These are phyloP conservation scores for Paramecium sexaurelia DNA, from an alignment of 73 alveolate genomes.

Conservation along the genomic window DNA sequence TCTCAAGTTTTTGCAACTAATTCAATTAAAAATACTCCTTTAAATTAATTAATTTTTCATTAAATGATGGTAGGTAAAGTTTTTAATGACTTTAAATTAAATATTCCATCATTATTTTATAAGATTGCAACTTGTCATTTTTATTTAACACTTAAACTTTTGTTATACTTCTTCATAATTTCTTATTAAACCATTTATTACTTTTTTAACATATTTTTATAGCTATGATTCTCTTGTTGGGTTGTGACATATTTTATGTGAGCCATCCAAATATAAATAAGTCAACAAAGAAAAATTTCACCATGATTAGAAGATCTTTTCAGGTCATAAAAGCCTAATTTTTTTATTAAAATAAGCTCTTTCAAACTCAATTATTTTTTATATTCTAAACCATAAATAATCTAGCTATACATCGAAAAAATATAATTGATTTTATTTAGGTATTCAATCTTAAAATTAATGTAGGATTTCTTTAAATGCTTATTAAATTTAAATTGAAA, in stretches of 20 bases:
- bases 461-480: background rate
- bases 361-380: background rate
- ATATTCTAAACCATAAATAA: slow-evolving; percentile 7
- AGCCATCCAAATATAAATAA: background rate
- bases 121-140: background rate
- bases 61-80: background rate
- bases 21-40: background rate
- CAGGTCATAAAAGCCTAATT: background rate
- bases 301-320: background rate
- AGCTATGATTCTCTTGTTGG: background rate
- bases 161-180: background rate
- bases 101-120: background rate
- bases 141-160: no score
- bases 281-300: background rate
- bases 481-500: background rate
- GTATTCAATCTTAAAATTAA: background rate
- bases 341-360: background rate
- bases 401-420: background rate
- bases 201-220: background rate
- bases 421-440: background rate
- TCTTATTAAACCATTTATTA: no score
- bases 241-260: background rate
- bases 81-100: background rate
- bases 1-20: background rate
- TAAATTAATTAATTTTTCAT: background rate